phyloP scores from a whole-genome alignment of 352 stramenopile genomes.

The Phytopythium vexans region DNA sequence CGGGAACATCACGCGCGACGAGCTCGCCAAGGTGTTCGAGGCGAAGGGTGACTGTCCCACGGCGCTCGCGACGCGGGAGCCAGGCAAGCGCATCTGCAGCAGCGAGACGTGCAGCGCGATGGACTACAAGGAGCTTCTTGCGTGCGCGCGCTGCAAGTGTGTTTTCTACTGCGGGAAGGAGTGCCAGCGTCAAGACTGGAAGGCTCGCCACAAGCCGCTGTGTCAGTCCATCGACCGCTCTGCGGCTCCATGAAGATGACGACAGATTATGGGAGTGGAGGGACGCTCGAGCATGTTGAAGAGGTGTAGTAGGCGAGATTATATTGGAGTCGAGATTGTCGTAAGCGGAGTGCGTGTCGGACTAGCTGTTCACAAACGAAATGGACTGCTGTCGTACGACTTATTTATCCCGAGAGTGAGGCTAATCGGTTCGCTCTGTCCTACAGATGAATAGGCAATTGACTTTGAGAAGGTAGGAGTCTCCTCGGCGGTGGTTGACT shows the following conservation, averaged over 20 bases:
- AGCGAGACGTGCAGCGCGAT: conserved; percentile 47
- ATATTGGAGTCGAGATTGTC: too few relatives aligned
- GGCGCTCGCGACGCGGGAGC: conserved; percentile 37
- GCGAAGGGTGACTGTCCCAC: conserved; percentile 46
- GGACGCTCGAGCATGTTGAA: too few relatives aligned
- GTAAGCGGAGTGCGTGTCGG: too few relatives aligned
- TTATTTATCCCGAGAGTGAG: too few relatives aligned
- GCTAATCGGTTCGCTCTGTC: too few relatives aligned
- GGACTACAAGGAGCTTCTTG: conserved; percentile 45
- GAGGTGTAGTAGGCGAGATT: too few relatives aligned
- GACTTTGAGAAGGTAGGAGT: too few relatives aligned
- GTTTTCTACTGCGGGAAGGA: conserved; percentile 68
- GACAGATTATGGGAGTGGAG: too few relatives aligned
- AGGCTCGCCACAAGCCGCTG: conserved; percentile 45
- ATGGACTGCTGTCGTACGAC: too few relatives aligned
- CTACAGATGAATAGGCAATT: too few relatives aligned
- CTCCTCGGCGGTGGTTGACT: too few relatives aligned
- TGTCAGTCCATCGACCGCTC: conserved; percentile 26
- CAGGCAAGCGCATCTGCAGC: conserved; percentile 47
- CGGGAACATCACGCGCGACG: conserved; percentile 64
- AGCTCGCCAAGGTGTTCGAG: conserved; percentile 69
- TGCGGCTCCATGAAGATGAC: neutral
- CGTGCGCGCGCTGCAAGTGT: conserved; percentile 59
- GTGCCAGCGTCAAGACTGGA: conserved; percentile 69
- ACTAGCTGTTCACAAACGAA: too few relatives aligned